Base-by-base conservation (phyloP, 805 yeast genomes). In the Hanseniaspora taiwanica region DNA sequence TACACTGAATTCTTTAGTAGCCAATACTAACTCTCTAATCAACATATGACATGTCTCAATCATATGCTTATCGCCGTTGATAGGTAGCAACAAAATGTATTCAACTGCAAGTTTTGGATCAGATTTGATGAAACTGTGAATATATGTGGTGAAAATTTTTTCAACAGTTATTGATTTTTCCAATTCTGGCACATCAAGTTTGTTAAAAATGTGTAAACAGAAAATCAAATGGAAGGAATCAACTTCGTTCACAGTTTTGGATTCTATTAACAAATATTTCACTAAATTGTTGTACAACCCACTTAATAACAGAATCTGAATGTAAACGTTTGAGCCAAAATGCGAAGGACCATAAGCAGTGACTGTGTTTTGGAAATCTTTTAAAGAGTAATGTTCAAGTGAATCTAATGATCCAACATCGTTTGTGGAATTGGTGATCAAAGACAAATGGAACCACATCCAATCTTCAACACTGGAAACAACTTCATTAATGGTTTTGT, bases 91-190 rank as follows among this genome's bases (percentile, higher is more conserved):
- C 20, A 81, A 68, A 39, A 89, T 61, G 54, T 91, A 91, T 56
- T 89, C 95, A n/a, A 83, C 81, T 1, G 96, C 96, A 42, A 81
- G 83, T 51, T 78, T 74, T 19, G 97, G 94, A 60, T 86, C 94
- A 31, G 89, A 74, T 43, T 74, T 73, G 51, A 86, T 78, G 66
- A 91, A 89, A 14, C 78, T 74, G 46, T 86, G 71, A 9, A 91
- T 81, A 59, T 84, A 89, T 17, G 78, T 74, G 1, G 93, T 94
- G 37, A 91, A 50, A 39, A 85, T 57, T 42, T 82, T 68, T 16
- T 81, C 76, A 56, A 78, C 73, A 45, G 68, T 68, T 49, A 60
- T 40, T 34, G 34, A 20, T 18, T 37, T 32, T 16, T 19, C 23
- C n/a, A 40, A 37, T 27, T 40, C 38, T n/a, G 23, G 36, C 16